phyloP scores from a whole-genome alignment of 148 eudicot genomes.

The Chenopodium berlandieri region DNA sequence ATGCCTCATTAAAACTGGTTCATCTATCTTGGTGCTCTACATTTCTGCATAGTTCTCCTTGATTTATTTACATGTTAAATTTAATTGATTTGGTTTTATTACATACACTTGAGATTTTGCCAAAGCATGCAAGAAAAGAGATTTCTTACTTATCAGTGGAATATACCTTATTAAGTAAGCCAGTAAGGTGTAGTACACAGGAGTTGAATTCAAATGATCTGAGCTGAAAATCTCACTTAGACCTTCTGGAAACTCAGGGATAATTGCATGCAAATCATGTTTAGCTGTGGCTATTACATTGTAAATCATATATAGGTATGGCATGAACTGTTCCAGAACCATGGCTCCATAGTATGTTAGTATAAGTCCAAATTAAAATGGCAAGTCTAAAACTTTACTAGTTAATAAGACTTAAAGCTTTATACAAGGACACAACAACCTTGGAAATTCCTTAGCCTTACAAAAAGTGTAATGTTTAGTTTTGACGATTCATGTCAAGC shows the following conservation, averaged over 20 bases:
- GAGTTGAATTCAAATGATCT: neutral
- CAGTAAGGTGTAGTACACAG: neutral
- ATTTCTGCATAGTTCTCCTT: no score
- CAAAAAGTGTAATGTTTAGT: constrained; percentile 20
- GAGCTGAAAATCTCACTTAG: neutral
- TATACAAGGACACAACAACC: neutral
- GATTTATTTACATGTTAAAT: neutral
- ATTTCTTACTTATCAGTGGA: neutral
- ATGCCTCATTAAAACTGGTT: neutral
- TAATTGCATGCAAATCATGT: neutral
- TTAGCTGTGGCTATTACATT: neutral
- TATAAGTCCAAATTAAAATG: neutral
- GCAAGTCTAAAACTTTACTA: neutral
- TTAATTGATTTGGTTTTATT: neutral
- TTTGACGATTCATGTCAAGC: constrained; percentile 44
- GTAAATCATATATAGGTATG: neutral
- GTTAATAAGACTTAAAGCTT: neutral
- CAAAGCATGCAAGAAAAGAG: neutral
- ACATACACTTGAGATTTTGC: neutral
- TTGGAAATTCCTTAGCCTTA: neutral
- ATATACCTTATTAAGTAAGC: neutral
- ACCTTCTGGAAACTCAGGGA: neutral
- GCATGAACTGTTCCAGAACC: neutral
- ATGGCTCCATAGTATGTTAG: neutral
- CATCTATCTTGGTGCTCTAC: neutral